Percentiles rank a stretch among this genome's conserved stretches.
phyloP scores from a whole-genome alignment of 2,329 filamentous ascomycete species.

The Taxawa tesnikishii region DNA sequence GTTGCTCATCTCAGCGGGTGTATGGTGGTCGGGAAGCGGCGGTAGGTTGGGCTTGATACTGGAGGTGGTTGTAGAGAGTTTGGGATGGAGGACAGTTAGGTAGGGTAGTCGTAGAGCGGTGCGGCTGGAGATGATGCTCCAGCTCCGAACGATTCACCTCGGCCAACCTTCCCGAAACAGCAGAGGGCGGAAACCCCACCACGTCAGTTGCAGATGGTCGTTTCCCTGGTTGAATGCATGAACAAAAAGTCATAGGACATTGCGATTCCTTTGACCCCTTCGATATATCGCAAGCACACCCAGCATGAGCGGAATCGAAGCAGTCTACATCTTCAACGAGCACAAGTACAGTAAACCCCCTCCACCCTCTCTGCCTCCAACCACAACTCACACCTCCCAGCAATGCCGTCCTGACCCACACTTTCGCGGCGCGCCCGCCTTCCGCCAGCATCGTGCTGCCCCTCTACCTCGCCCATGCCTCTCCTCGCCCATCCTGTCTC shows the following conservation, averaged over 20 bases:
- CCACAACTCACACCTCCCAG: slow-evolving; percentile 31
- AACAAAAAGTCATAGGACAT: too few relatives aligned
- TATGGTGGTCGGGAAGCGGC: too few relatives aligned
- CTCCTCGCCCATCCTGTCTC: slow-evolving; percentile 73
- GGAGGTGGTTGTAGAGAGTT: too few relatives aligned
- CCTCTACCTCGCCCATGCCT: slow-evolving; percentile 72
- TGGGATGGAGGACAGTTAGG: too few relatives aligned
- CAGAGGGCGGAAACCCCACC: background rate
- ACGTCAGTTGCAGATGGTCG: too few relatives aligned
- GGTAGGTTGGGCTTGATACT: too few relatives aligned
- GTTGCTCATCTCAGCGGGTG: background rate
- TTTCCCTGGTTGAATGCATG: too few relatives aligned
- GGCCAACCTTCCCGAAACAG: background rate
- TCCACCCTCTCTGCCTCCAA: background rate
- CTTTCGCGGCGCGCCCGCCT: slow-evolving; percentile 72
- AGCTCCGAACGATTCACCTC: background rate
- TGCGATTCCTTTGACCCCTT: too few relatives aligned
- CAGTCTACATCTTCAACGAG: slow-evolving; percentile 94
- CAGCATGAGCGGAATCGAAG: slow-evolving; percentile 66
- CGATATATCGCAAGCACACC: too few relatives aligned
- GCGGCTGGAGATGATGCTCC: too few relatives aligned
- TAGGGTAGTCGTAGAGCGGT: too few relatives aligned
- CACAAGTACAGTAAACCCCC: slow-evolving; percentile 54
- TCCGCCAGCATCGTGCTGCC: slow-evolving; percentile 65
- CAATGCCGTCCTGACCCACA: slow-evolving; percentile 75